Evolutionary conservation across 2,329 filamentous ascomycete genomes (phyloP).

Genomic region (Colletotrichum orbiculare): DNA sequence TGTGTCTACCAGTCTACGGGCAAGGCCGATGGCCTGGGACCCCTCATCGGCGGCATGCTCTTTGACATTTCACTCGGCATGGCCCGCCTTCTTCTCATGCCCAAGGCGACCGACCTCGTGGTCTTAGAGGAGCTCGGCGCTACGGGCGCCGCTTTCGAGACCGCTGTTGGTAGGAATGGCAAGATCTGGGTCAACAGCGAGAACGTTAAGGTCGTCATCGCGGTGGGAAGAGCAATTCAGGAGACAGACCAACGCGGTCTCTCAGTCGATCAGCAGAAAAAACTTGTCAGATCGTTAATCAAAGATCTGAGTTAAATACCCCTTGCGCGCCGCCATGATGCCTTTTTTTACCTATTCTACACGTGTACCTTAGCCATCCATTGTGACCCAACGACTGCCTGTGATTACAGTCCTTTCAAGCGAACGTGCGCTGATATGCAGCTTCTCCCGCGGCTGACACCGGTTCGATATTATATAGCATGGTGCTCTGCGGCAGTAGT

Average conservation of each 20-base stretch:
- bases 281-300: conserved; percentile 73
- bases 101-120: conserved; percentile 70
- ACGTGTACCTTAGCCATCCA: conserved; percentile 23
- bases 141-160: conserved; percentile 88
- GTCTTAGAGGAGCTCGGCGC: conserved; percentile 82
- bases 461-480: conserved; percentile 6
- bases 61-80: conserved; percentile 84
- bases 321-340: conserved; percentile 30
- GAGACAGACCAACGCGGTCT: conserved; percentile 79
- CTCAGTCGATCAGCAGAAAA: conserved; percentile 74
- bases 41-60: conserved; percentile 85
- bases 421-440: conserved; percentile 10
- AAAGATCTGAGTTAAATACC: conserved; percentile 63
- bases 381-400: conserved; percentile 27
- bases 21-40: conserved; percentile 88
- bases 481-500: conserved; percentile 9
- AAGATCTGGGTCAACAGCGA: conserved; percentile 91
- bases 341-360: conserved; percentile 33
- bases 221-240: conserved; percentile 81
- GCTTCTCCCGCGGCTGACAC: background rate
- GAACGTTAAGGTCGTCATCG: conserved; percentile 76
- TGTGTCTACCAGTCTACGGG: conserved; percentile 89
- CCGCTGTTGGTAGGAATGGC: conserved; percentile 92
- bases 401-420: conserved; percentile 1
- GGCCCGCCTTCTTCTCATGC: conserved; percentile 81